Evolutionary conservation across 768 basidiomycete genomes (phyloP), one percentile per base, ranked within the genome.

Genomic region (Cystobasidium tubakii): DNA sequence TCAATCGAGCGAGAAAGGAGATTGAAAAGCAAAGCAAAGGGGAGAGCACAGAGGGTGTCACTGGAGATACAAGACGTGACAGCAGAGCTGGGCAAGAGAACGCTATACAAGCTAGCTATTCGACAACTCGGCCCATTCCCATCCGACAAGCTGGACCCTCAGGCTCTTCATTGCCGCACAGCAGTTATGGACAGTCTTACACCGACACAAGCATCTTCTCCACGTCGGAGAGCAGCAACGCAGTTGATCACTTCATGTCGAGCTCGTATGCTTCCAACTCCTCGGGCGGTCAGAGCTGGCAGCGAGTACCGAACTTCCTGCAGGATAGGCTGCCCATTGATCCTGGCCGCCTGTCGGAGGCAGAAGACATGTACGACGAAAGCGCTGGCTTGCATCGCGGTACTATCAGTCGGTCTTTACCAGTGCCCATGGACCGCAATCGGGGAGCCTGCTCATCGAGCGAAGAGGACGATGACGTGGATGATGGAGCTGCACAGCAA

Each of bases 1-100:
- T 46, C 54, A 65, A 57, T 42, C 65, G 27, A 23, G 62, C 70
- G 1, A 60, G 66, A 21, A 62, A 53, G n/a, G 74, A 71, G 53
- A 29, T 36, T 9, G 69, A 60, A 36, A 29, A 33, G 34, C 33
- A 60, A 54, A 53, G 19, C 25, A 46, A 71, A n/a, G 69, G 33
- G 7, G n/a, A 55, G 2, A 17, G 9, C 19, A 34, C 15, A 13
- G 69, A 27, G 36, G 33, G 36, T 33, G 57, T 29, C 4, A 29
- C 57, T 27, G 57, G 27, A 60, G 33, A 60, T 60, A 25, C 29
- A 27, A 23, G 29, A 60, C 33, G 29, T 23, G 57, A 60, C 15
- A 34, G 57, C 15, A 25, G 29, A 27, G 57, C 57, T 60, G 57
- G 9, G 6, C 57, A 60, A 60, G 57, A 60, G 10, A 29, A 25